Percentiles rank a stretch among this genome's conserved stretches.
Evolutionary conservation across 768 basidiomycete genomes (phyloP).

Genomic region (Rossbeevera mucosa): DNA sequence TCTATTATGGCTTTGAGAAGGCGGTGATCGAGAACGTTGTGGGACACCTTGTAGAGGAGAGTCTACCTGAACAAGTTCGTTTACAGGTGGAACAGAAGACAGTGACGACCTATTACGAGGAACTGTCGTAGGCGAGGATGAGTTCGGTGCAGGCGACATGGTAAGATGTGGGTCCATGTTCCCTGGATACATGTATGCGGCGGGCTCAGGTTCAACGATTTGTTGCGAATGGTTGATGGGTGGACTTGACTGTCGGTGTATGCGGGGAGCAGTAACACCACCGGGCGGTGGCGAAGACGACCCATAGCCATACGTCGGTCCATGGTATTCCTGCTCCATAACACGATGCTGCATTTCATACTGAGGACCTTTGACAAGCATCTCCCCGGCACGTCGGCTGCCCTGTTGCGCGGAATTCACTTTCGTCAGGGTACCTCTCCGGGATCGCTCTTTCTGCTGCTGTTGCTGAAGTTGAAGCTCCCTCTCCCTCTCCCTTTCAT

Average conservation of each 20-base stretch:
- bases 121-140: slow-evolving; percentile 18
- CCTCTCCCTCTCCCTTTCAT: slow-evolving; percentile 21
- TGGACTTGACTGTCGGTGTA: slow-evolving; percentile 25
- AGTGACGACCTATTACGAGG: slow-evolving; percentile 26
- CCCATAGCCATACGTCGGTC: slow-evolving; percentile 27
- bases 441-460: slow-evolving; percentile 38
- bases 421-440: slow-evolving; percentile 65
- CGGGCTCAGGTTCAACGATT: slow-evolving; percentile 28
- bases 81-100: slow-evolving; percentile 34
- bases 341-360: slow-evolving; percentile 93
- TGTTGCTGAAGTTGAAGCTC: slow-evolving; percentile 33
- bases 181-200: slow-evolving; percentile 20
- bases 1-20: slow-evolving; percentile 36
- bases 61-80: slow-evolving; percentile 16
- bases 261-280: slow-evolving; percentile 16
- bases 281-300: slow-evolving; percentile 24
- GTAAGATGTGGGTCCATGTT: slow-evolving; percentile 41
- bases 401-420: slow-evolving; percentile 42
- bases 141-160: slow-evolving; percentile 38
- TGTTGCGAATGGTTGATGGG: slow-evolving; percentile 27
- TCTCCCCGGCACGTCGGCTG: slow-evolving; percentile 71
- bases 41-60: slow-evolving; percentile 27
- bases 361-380: slow-evolving; percentile 81
- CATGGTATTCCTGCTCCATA: slow-evolving; percentile 84
- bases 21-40: slow-evolving; percentile 54